phyloP scores from a whole-genome alignment of 192 early-diverging fungal genomes.

The Jimgerdemannia flammicorona region DNA sequence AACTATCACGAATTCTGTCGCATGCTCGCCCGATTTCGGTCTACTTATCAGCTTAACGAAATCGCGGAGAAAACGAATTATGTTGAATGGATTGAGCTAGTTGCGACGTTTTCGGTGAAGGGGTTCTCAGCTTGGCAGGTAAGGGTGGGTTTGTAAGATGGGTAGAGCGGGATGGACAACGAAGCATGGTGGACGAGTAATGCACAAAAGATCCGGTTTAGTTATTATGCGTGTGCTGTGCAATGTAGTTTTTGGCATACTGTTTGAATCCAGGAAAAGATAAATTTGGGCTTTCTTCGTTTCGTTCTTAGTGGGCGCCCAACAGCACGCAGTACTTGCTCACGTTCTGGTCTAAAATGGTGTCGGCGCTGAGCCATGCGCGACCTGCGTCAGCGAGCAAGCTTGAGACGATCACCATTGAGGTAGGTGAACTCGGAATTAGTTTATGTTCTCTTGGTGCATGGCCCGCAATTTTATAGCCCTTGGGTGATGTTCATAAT shows the following conservation, averaged over 20 bases:
- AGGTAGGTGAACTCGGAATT: conserved; percentile 27
- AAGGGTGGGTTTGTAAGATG: conserved; percentile 9
- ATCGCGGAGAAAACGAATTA: conserved; percentile 72
- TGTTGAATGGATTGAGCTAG: conserved; percentile 58
- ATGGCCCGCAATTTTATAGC: conserved; percentile 3
- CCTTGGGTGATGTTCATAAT: too few species aligned
- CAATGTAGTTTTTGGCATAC: too few species aligned
- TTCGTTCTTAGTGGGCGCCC: conserved; percentile 52
- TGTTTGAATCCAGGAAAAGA: too few species aligned
- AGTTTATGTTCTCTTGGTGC: conserved; percentile 8
- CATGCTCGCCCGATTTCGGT: conserved; percentile 75
- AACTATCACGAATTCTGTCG: conserved; percentile 88
- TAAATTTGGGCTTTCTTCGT: not conserved
- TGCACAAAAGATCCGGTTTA: not conserved
- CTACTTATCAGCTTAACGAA: conserved; percentile 76
- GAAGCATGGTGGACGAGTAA: too few species aligned
- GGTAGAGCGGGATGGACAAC: too few species aligned
- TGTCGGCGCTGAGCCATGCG: conserved; percentile 47
- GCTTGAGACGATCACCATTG: conserved; percentile 43
- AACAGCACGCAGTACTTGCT: conserved; percentile 73
- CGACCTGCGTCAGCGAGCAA: conserved; percentile 35
- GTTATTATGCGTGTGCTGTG: too few species aligned
- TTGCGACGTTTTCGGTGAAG: conserved; percentile 62
- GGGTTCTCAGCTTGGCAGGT: conserved; percentile 64
- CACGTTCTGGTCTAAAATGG: conserved; percentile 86